A percentile compares a stretch with the other conserved stretches of the same genome.
Evolutionary conservation across 2,329 filamentous ascomycete species (phyloP).

Genomic region (Ramularia endophylla): DNA sequence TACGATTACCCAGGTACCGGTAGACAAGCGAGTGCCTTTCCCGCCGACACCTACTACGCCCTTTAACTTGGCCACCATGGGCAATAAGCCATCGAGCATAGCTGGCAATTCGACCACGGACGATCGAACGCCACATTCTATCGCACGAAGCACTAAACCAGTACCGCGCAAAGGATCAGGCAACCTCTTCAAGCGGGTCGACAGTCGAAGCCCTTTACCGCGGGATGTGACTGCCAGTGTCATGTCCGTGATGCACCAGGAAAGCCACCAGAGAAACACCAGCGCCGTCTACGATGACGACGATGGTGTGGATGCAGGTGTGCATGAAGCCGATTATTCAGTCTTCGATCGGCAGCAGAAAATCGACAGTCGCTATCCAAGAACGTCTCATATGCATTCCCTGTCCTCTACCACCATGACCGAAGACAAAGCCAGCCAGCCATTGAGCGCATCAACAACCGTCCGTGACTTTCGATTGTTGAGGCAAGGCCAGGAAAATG

Average conservation of each 20-base stretch:
- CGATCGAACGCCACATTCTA: slow-evolving; percentile 20
- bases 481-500: slow-evolving; percentile 5
- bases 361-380: slow-evolving; percentile 10
- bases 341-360: slow-evolving; percentile 17
- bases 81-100: slow-evolving; percentile 25
- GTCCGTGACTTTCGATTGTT: slow-evolving; percentile 16
- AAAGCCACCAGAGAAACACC: slow-evolving; percentile 10
- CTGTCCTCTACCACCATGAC: slow-evolving; percentile 23
- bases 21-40: slow-evolving; percentile 17
- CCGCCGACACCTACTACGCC: slow-evolving; percentile 17
- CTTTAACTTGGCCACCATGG: slow-evolving; percentile 19
- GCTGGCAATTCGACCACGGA: slow-evolving; percentile 16
- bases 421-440: slow-evolving; percentile 14
- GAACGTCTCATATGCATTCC: slow-evolving; percentile 13
- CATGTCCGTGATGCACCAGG: slow-evolving; percentile 18
- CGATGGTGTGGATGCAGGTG: slow-evolving; percentile 6
- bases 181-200: slow-evolving; percentile 29
- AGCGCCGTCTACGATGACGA: slow-evolving; percentile 4
- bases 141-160: slow-evolving; percentile 17
- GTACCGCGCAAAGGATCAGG: slow-evolving; percentile 26
- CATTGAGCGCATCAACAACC: slow-evolving; percentile 24
- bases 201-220: slow-evolving; percentile 21
- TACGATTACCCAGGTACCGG: slow-evolving; percentile 18
- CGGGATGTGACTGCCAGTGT: slow-evolving; percentile 20
- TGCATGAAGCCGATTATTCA: slow-evolving; percentile 9